These are phyloP conservation scores for Tylopilus vinaceipallidus DNA, from an alignment of 768 basidiomycete genomes.

Conservation along the genomic window DNA sequence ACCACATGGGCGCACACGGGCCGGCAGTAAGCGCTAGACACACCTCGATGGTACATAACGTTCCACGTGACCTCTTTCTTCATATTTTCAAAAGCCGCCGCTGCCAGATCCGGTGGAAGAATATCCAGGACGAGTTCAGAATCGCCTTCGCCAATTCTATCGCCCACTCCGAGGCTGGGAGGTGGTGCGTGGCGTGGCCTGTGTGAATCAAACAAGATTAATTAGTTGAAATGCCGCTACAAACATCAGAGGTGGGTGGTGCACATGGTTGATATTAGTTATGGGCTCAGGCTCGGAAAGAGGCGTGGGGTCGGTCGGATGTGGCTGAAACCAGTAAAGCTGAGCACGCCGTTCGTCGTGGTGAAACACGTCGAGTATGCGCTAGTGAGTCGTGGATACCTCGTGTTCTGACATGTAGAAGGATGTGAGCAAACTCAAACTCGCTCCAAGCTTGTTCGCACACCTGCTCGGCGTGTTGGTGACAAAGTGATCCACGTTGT, in stretches of 20 bases:
- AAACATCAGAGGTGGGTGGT: constrained; percentile 1
- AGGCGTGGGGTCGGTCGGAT: not conserved
- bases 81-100: constrained; percentile 55
- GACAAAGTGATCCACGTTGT: constrained; percentile 5
- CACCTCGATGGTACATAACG: constrained; percentile 73
- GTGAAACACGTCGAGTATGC: constrained; percentile 3
- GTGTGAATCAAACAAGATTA: constrained; percentile 2
- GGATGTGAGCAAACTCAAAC: constrained; percentile 4
- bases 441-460: constrained; percentile 1
- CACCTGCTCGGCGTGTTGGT: constrained; percentile 1
- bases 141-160: constrained; percentile 65
- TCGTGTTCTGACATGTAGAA: constrained; percentile 17
- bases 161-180: constrained; percentile 33
- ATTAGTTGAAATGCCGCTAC: constrained; percentile 1
- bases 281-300: not conserved
- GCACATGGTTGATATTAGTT: constrained; percentile 15
- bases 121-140: constrained; percentile 57
- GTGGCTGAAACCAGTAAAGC: not conserved
- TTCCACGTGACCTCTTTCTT: constrained; percentile 69
- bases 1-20: not conserved
- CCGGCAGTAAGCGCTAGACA: constrained; percentile 9
- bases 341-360: constrained; percentile 2
- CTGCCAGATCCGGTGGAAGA: constrained; percentile 54
- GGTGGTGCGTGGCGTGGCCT: constrained; percentile 23
- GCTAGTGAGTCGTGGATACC: constrained; percentile 6